Percentiles rank a stretch among this genome's conserved stretches.
Conservation (phyloP, 495 filamentous ascomycete species). For the Paragyromitra xinjiangensis region DNA sequence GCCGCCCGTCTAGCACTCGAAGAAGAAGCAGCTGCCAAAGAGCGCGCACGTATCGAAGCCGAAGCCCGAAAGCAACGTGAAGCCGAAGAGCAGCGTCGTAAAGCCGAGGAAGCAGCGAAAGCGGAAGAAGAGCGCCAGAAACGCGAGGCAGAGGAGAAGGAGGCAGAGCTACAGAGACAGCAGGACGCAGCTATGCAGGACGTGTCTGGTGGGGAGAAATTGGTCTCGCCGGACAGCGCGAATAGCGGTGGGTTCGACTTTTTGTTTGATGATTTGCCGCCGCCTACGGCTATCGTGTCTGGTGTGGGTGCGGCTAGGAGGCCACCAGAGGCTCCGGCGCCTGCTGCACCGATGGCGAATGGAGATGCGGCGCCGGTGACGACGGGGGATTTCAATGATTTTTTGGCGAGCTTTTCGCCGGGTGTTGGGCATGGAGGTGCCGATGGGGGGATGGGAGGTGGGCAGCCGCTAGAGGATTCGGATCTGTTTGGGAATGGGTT, state of each 20-base stretch:
- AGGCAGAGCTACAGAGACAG: constrained; percentile 1
- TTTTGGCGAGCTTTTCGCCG: constrained; percentile 27
- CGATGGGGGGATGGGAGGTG: constrained; percentile 44
- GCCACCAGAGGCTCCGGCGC: constrained; percentile 7
- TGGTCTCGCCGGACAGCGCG: neutral
- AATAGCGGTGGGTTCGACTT: constrained; percentile 2
- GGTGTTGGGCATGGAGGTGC: constrained; percentile 18
- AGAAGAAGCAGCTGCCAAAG: constrained; percentile 6
- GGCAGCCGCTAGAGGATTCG: constrained; percentile 38
- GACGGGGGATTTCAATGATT: constrained; percentile 35
- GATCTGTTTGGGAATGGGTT: constrained; percentile 35
- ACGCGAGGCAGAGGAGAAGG: constrained; percentile 10
- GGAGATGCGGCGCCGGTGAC: neutral
- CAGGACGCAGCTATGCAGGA: constrained; percentile 26
- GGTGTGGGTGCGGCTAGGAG: neutral
- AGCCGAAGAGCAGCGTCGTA: constrained; percentile 11
- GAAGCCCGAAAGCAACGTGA: constrained; percentile 24
- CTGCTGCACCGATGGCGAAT: constrained; percentile 21
- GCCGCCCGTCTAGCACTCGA: constrained; percentile 19
- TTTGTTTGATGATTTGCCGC: constrained; percentile 16
- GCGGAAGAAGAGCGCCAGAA: constrained; percentile 7
- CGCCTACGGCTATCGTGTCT: neutral
- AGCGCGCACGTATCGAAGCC: constrained; percentile 27
- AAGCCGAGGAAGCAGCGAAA: constrained; percentile 16
- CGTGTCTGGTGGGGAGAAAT: neutral